Evolutionary conservation across 164 flowering plant genomes (phyloP), one percentile per base, ranked within the genome.

Genomic region (Annona cherimola): DNA sequence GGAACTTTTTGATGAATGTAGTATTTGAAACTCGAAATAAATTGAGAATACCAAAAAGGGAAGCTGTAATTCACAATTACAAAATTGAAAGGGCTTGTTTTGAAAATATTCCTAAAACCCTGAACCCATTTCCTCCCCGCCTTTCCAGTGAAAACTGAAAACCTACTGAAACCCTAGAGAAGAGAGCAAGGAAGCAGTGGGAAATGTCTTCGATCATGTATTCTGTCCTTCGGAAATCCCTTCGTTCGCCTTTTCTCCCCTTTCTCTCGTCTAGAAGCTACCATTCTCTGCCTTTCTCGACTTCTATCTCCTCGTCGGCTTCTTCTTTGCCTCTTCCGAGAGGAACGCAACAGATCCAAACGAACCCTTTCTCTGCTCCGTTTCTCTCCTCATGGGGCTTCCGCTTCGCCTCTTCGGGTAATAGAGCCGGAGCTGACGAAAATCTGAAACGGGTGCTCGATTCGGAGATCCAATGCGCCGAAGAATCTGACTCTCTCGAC

Each of bases 391-490:
- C 71, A 19, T 26, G 35, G 35, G 35, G 35, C 35, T 39, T 71
- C 46, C 72, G 74, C 66, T 74, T 67, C 67, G 41, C 68, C n/a
- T 71, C 77, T 11, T 54, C 77, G 35, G 44, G 46, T 42, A 64
- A 42, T 16, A 60, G 45, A 61, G 60, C 55, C 0, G 66, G 62
- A 44, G 67, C 73, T 1, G 77, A 74, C 41, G 67, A 74, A 45
- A 75, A 60, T 9, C 77, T 77, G 41, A 74, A 71, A 45, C 68
- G 63, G 26, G 74, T 74, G 26, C 68, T 77, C 26, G 72, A 77
- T 62, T 46, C 74, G 5, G 80, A 77, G 59, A 74, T 77, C 66
- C 20, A 66, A 35, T 65, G 74, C 45, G 45, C 70, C 7, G 77
- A 66, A 7, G 74, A 71, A 54, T 45, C 77, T 1, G 74, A 63